phyloP scores from a whole-genome alignment of 257 asterid species.

The Solanum dulcamara region DNA sequence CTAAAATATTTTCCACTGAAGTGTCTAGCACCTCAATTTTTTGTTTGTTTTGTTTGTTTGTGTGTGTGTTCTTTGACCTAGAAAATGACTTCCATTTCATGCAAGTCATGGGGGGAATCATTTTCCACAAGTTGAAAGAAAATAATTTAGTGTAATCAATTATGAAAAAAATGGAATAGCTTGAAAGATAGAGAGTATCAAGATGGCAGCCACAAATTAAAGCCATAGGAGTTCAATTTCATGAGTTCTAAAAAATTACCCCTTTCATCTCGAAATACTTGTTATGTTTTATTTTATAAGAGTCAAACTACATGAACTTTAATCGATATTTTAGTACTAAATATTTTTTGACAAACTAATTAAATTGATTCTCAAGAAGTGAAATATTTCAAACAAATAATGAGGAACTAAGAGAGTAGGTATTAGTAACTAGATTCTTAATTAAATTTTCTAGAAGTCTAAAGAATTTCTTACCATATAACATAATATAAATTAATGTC shows the following conservation, averaged over 20 bases:
- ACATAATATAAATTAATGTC: background rate
- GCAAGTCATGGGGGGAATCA: background rate
- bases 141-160: background rate
- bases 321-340: background rate
- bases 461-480: background rate
- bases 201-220: background rate
- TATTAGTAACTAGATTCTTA: no score
- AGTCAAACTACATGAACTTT: background rate
- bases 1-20: no score
- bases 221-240: background rate
- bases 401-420: accelerated
- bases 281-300: background rate
- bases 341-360: no score
- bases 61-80: no score
- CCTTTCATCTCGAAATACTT: background rate
- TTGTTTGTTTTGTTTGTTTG: no score
- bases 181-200: background rate
- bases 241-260: background rate
- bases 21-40: no score
- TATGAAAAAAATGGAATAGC: background rate
- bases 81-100: no score
- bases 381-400: no score
- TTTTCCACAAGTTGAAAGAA: background rate
- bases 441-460: no score
- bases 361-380: no score